phyloP scores from a whole-genome alignment of 148 eudicot species.

The Persicaria maculosa region DNA sequence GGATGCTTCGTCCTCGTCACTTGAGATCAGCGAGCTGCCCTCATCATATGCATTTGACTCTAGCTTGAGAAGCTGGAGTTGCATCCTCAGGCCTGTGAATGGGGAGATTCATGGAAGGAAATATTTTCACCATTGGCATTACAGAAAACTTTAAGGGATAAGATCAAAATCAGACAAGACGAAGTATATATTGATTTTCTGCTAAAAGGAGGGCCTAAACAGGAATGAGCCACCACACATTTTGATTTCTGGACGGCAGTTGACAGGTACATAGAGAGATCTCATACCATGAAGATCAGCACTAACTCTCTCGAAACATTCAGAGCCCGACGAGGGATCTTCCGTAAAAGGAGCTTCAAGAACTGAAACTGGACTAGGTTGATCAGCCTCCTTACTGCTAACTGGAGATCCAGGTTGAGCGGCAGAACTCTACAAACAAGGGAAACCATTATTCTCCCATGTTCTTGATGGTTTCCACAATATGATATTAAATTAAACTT shows the following conservation, averaged over 20 bases:
- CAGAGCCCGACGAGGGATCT: constrained; percentile 70
- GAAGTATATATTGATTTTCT: no score
- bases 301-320: constrained; percentile 75
- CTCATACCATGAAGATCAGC: constrained; percentile 72
- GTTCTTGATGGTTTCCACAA: constrained; percentile 27
- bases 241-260: no score
- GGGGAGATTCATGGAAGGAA: background rate
- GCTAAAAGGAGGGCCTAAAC: no score
- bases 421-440: constrained; percentile 25
- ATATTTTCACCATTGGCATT: background rate
- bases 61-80: constrained; percentile 78
- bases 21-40: constrained; percentile 27
- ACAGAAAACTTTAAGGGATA: no score
- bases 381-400: constrained; percentile 74
- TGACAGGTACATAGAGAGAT: background rate
- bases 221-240: no score
- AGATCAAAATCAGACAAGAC: no score
- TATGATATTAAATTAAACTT: background rate
- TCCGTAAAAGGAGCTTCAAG: constrained; percentile 56
- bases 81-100: constrained; percentile 58
- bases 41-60: constrained; percentile 40
- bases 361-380: constrained; percentile 79
- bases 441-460: constrained; percentile 23
- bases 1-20: constrained; percentile 40
- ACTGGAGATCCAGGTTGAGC: constrained; percentile 51